A percentile compares a stretch with the other conserved stretches of the same genome.
Evolutionary conservation across 805 yeast species (phyloP).

Genomic region (Yamadazyma scolyti): DNA sequence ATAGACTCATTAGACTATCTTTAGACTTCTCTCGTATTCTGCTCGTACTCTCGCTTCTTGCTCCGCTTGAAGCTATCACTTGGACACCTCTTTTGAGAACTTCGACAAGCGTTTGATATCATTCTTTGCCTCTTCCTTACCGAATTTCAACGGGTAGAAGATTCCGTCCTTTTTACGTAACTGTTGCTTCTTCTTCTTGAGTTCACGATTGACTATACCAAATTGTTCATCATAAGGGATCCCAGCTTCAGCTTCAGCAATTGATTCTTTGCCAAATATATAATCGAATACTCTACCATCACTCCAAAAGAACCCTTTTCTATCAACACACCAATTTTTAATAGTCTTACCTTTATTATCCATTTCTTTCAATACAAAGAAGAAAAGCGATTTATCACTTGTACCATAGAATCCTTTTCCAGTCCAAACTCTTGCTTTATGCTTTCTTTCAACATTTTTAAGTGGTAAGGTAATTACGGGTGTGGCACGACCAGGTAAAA

Average conservation of each 20-base stretch:
- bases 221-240: conserved; percentile 58
- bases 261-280: conserved; percentile 73
- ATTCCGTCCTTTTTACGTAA: conserved; percentile 54
- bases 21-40: too few relatives aligned
- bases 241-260: conserved; percentile 75
- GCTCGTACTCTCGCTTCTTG: too few relatives aligned
- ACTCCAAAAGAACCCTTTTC: conserved; percentile 90
- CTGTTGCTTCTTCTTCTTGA: conserved; percentile 46
- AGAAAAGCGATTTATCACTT: conserved; percentile 67
- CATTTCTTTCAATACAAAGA: conserved; percentile 63
- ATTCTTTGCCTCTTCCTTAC: conserved; percentile 26
- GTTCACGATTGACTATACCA: conserved; percentile 45
- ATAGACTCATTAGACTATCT: too few relatives aligned
- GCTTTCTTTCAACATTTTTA: conserved; percentile 49
- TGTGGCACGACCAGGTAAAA: conserved; percentile 71
- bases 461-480: conserved; percentile 71
- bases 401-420: conserved; percentile 89
- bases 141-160: conserved; percentile 54
- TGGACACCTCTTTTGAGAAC: too few relatives aligned
- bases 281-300: conserved; percentile 84
- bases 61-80: too few relatives aligned
- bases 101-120: too few relatives aligned
- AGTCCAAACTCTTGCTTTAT: conserved; percentile 70
- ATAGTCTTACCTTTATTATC: conserved; percentile 24
- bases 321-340: conserved; percentile 73